Conservation (phyloP, 2,329 filamentous ascomycete species). For the Zymoseptoria brevis region DNA sequence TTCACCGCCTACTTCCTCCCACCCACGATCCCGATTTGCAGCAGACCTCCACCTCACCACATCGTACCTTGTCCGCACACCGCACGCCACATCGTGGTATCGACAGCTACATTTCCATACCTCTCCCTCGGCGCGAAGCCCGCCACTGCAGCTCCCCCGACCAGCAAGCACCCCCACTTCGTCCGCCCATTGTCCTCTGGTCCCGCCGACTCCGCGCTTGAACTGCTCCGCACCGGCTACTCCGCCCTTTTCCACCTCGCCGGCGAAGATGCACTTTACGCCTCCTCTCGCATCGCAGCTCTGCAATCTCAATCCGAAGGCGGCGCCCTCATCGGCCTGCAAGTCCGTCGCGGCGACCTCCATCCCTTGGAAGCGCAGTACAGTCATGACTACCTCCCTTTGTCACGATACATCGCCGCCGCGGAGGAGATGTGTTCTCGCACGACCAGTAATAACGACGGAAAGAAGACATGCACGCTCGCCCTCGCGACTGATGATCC, state of each 20-base stretch:
- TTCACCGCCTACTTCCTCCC: slow-evolving; percentile 65
- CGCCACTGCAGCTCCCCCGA: slow-evolving; percentile 38
- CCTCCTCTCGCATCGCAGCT: slow-evolving; percentile 50
- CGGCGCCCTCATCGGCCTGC: slow-evolving; percentile 59
- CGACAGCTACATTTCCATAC: slow-evolving; percentile 49
- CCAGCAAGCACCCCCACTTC: slow-evolving; percentile 25
- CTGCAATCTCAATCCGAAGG: slow-evolving; percentile 43
- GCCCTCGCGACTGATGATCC: slow-evolving; percentile 4
- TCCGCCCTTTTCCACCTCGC: slow-evolving; percentile 65
- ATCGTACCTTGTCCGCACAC: slow-evolving; percentile 73
- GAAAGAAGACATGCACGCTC: not conserved
- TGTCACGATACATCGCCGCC: slow-evolving; percentile 49
- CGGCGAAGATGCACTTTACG: slow-evolving; percentile 57
- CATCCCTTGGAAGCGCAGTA: slow-evolving; percentile 73
- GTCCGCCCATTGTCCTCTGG: slow-evolving; percentile 31
- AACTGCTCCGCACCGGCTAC: slow-evolving; percentile 61
- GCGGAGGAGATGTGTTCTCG: not conserved
- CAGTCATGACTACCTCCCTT: slow-evolving; percentile 73
- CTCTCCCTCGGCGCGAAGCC: not conserved
- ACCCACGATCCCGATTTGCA: slow-evolving; percentile 58
- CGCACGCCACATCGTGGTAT: slow-evolving; percentile 67
- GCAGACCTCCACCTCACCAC: slow-evolving; percentile 63
- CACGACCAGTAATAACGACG: slow-evolving; percentile 42
- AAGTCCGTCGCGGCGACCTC: slow-evolving; percentile 71
- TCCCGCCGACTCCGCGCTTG: slow-evolving; percentile 50